phyloP scores from a whole-genome alignment of 2,329 filamentous ascomycete species.

The Cercospora sp. region DNA sequence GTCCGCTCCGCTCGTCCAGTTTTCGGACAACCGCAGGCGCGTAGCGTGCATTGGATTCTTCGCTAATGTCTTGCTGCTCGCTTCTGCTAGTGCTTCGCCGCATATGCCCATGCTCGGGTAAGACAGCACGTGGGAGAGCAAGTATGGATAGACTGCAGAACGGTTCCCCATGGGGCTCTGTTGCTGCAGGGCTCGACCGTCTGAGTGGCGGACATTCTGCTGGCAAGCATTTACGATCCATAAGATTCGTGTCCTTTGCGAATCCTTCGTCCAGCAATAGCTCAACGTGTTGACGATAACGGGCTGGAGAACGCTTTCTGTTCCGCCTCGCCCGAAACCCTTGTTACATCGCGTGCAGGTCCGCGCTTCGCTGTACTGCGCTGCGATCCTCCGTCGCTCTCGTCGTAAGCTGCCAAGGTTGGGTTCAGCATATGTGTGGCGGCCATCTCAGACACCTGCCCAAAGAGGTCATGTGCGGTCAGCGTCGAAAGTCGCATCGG shows the following conservation, averaged over 20 bases:
- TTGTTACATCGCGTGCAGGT: not conserved
- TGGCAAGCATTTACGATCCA: not conserved
- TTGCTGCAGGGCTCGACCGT: not conserved
- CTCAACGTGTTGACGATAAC: not conserved
- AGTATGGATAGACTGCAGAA: not conserved
- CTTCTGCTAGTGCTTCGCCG: not conserved
- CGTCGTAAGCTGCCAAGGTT: constrained; percentile 1
- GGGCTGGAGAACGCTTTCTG: not conserved
- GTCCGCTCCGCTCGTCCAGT: constrained; percentile 1
- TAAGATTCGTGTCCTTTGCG: not conserved
- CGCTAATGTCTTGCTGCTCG: not conserved
- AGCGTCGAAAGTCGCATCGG: not conserved
- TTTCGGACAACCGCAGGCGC: not conserved
- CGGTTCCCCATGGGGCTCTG: not conserved
- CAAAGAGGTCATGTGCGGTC: not conserved
- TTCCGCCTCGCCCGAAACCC: not conserved
- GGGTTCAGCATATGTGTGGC: not conserved
- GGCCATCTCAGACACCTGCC: not conserved
- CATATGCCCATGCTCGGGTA: not conserved
- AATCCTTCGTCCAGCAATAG: not conserved
- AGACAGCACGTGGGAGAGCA: not conserved
- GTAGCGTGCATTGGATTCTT: not conserved
- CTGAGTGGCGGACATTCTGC: not conserved
- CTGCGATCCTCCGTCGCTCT: not conserved
- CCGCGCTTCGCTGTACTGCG: not conserved